These are phyloP conservation scores for Pugionium cornutum DNA, from an alignment of 345 rosid species.

Conservation along the genomic window DNA sequence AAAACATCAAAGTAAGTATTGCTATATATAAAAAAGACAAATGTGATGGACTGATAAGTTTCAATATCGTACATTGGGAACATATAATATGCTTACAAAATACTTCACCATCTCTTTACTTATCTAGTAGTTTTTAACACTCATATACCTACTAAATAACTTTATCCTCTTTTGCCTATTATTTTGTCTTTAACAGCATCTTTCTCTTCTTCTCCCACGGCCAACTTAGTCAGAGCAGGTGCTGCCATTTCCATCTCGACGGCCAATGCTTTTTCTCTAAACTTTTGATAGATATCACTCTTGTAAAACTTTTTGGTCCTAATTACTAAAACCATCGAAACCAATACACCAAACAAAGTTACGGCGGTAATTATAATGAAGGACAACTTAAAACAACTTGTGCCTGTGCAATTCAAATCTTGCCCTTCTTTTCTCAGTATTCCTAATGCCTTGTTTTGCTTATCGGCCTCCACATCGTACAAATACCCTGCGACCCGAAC, in stretches of 20 bases:
- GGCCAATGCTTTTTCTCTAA: constrained; percentile 36
- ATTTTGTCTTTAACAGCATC: constrained; percentile 24
- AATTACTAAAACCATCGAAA: constrained; percentile 47
- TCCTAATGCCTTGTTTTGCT: constrained; percentile 44
- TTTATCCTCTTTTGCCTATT: constrained; percentile 24
- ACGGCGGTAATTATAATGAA: constrained; percentile 47
- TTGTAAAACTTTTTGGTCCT: constrained; percentile 53
- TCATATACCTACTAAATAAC: constrained; percentile 8
- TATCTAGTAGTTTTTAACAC: constrained; percentile 7
- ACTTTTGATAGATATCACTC: constrained; percentile 55
- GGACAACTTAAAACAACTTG: constrained; percentile 44
- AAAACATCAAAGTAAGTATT: constrained; percentile 22
- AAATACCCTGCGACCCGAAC: constrained; percentile 52
- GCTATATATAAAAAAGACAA: not conserved
- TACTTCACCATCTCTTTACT: constrained; percentile 1
- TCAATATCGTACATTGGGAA: constrained; percentile 11
- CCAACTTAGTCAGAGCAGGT: constrained; percentile 1
- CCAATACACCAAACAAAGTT: constrained; percentile 47
- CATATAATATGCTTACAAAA: constrained; percentile 25
- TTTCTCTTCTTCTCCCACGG: constrained; percentile 8
- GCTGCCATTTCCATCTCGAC: constrained; percentile 33
- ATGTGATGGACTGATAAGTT: constrained; percentile 5
- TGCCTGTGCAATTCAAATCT: constrained; percentile 48
- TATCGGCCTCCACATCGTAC: constrained; percentile 50
- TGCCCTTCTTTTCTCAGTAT: constrained; percentile 20